Evolutionary conservation across 108 stramenopile species (phyloP).

Genomic region (Aurantiochytrium sp.): DNA sequence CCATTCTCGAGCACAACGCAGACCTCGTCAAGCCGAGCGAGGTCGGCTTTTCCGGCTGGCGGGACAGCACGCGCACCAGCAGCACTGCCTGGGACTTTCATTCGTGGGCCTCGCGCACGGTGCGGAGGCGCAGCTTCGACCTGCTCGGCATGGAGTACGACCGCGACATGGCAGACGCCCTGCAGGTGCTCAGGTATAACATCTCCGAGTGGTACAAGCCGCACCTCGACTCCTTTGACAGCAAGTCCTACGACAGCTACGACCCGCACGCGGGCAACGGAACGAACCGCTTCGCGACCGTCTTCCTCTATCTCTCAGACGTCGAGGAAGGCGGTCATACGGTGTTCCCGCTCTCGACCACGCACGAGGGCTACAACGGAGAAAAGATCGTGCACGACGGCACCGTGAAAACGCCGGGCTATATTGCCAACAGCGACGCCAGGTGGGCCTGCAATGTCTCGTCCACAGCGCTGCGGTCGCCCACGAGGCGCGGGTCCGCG

Average conservation of each 20-base stretch:
- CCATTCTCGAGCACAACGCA: background rate
- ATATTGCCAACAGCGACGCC: slow-evolving; percentile 6
- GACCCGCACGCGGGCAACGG: slow-evolving; percentile 34
- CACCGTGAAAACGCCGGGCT: background rate
- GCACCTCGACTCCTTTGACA: slow-evolving; percentile 64
- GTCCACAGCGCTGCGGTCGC: slow-evolving; percentile 51
- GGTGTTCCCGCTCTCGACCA: slow-evolving; percentile 45
- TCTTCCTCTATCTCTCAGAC: slow-evolving; percentile 79
- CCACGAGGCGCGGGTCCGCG: background rate
- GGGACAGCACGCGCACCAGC: slow-evolving; percentile 51
- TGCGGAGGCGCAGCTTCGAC: slow-evolving; percentile 52
- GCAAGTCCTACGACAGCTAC: slow-evolving; percentile 37
- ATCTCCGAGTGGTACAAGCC: slow-evolving; percentile 61
- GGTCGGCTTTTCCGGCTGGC: background rate
- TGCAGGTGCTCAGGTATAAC: slow-evolving; percentile 66
- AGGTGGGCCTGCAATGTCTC: slow-evolving; percentile 46
- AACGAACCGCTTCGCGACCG: slow-evolving; percentile 76
- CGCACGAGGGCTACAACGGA: slow-evolving; percentile 24
- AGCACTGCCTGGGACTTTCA: slow-evolving; percentile 53
- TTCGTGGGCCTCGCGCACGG: slow-evolving; percentile 30
- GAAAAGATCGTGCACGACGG: background rate
- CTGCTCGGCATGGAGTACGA: slow-evolving; percentile 54
- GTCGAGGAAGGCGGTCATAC: slow-evolving; percentile 68
- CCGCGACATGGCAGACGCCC: slow-evolving; percentile 60
- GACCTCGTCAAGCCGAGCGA: slow-evolving; percentile 20